These are phyloP conservation scores for Rhodotorula paludigena DNA, from an alignment of 768 basidiomycete species.

Conservation along the genomic window DNA sequence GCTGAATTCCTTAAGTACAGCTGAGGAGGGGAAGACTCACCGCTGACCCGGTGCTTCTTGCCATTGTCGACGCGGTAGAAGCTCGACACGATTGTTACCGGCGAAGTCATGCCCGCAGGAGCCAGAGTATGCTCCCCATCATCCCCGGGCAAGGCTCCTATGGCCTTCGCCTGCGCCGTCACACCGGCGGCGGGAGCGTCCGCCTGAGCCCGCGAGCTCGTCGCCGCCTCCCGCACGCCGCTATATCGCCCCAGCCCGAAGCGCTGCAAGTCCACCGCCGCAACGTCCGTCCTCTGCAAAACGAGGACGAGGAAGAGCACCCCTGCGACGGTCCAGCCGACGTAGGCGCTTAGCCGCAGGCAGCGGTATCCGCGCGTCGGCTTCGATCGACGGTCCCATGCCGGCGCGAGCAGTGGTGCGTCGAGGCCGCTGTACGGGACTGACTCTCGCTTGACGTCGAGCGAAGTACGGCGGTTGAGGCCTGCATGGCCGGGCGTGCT, in stretches of 20 bases:
- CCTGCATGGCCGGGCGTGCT: neutral
- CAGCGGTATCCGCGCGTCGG: slow-evolving; percentile 7
- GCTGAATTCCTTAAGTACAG: neutral
- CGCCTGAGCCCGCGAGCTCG: neutral
- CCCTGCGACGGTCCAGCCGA: slow-evolving; percentile 20
- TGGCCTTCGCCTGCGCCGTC: neutral
- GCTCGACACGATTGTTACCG: slow-evolving; percentile 37
- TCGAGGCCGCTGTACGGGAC: neutral
- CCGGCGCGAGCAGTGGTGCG: neutral
- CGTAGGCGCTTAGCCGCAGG: slow-evolving; percentile 11
- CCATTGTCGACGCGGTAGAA: slow-evolving; percentile 38
- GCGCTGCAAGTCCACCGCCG: neutral
- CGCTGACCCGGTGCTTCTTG: slow-evolving; percentile 38
- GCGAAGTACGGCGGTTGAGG: slow-evolving; percentile 5
- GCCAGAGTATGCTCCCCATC: neutral
- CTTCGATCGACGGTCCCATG: neutral
- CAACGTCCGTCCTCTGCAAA: neutral
- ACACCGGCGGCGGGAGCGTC: neutral
- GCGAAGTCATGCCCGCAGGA: slow-evolving; percentile 6
- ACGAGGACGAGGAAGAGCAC: slow-evolving; percentile 20
- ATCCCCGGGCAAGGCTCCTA: neutral
- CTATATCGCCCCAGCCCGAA: neutral
- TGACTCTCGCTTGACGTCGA: slow-evolving; percentile 10
- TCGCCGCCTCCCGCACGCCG: neutral
- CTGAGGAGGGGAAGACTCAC: slow-evolving; percentile 12